phyloP scores from a whole-genome alignment of 331 rosid species.

The Prunus yedoensis region DNA sequence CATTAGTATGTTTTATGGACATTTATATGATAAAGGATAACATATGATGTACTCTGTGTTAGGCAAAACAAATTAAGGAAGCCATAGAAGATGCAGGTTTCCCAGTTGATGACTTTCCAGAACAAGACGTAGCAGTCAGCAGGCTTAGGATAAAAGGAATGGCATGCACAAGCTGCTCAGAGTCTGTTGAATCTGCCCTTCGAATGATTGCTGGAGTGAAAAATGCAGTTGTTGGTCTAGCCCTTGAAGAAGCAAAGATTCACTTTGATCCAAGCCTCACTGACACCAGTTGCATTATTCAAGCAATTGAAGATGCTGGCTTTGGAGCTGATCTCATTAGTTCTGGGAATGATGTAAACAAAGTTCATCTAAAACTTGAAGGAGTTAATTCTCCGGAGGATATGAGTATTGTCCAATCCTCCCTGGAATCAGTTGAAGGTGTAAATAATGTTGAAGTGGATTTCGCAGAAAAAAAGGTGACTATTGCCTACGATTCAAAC shows the following conservation, averaged over 20 bases:
- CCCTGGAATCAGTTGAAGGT: conserved; percentile 63
- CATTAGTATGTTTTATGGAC: background rate
- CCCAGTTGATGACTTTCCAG: conserved; percentile 53
- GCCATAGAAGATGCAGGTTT: conserved; percentile 66
- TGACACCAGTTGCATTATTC: conserved; percentile 40
- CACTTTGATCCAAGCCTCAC: conserved; percentile 69
- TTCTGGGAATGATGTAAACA: conserved; percentile 58
- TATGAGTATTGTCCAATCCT: conserved; percentile 42
- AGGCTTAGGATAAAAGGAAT: conserved; percentile 72
- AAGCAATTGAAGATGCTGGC: conserved; percentile 68
- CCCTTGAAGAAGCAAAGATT: conserved; percentile 84
- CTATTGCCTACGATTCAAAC: conserved; percentile 60
- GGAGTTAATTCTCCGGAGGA: conserved; percentile 60
- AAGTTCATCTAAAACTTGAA: conserved; percentile 63
- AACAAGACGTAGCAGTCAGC: conserved; percentile 60
- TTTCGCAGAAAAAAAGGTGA: conserved; percentile 42
- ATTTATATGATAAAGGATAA: conserved; percentile 5
- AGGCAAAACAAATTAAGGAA: conserved; percentile 59
- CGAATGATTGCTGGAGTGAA: conserved; percentile 78
- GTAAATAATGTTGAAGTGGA: conserved; percentile 70
- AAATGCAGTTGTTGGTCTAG: conserved; percentile 67
- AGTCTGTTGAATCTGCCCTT: conserved; percentile 73
- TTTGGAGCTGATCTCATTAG: conserved; percentile 69
- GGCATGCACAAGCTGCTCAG: conserved; percentile 78
- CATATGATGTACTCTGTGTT: conserved; percentile 19